Evolutionary conservation across 805 yeast genomes (phyloP).

Genomic region (Diddensiella santjacobensis): DNA sequence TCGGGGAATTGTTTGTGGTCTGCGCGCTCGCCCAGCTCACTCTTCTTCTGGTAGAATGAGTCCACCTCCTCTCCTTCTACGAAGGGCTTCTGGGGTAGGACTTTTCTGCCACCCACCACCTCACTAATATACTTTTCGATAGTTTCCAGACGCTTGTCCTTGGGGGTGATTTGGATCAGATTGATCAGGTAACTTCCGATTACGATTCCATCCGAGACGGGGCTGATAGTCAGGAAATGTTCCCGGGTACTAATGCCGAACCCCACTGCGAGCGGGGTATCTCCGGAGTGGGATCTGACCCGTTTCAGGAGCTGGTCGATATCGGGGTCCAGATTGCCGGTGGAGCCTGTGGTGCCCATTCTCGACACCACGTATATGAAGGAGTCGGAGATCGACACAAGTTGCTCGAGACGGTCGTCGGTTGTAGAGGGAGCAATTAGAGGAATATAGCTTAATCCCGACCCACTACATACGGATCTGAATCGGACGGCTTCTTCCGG

Average conservation of each 20-base stretch:
- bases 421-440: slow-evolving; percentile 96
- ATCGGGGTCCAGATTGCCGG: slow-evolving; percentile 56
- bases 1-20: slow-evolving; percentile 36
- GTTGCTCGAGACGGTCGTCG: slow-evolving; percentile 73
- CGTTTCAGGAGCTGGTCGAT: slow-evolving; percentile 66
- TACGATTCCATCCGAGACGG: slow-evolving; percentile 89
- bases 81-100: slow-evolving; percentile 4
- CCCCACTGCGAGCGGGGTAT: slow-evolving; percentile 88
- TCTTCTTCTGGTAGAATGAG: not conserved
- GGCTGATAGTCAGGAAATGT: slow-evolving; percentile 76
- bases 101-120: slow-evolving; percentile 54
- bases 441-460: slow-evolving; percentile 83
- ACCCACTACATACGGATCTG: slow-evolving; percentile 62
- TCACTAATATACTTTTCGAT: slow-evolving; percentile 66
- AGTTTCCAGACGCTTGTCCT: slow-evolving; percentile 49
- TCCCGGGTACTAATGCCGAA: slow-evolving; percentile 95
- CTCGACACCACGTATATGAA: slow-evolving; percentile 94
- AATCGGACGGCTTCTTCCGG: slow-evolving; percentile 95
- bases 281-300: slow-evolving; percentile 70
- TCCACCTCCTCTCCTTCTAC: not conserved
- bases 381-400: slow-evolving; percentile 87
- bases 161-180: slow-evolving; percentile 58
- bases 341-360: slow-evolving; percentile 97
- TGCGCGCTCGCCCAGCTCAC: not conserved
- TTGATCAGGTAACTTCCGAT: slow-evolving; percentile 86